A percentile compares a stretch with the other conserved stretches of the same genome.
These are phyloP conservation scores for Corymbia calophylla DNA, from an alignment of 441 rosid species.

Conservation along the genomic window DNA sequence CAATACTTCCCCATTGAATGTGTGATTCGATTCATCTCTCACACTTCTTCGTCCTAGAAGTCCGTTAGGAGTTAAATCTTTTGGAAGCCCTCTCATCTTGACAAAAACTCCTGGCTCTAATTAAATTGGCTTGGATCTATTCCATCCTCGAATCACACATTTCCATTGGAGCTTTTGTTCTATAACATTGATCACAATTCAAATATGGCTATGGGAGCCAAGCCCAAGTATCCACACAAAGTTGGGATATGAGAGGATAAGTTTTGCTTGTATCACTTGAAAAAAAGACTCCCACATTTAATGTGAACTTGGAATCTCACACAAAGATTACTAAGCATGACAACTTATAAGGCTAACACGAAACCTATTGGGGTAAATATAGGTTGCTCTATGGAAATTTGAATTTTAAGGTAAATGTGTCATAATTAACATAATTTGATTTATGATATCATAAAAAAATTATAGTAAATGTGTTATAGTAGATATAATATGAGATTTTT, in stretches of 20 bases:
- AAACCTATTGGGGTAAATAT: background rate
- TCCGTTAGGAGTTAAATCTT: background rate
- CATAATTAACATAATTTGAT: too few species aligned
- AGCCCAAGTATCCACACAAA: background rate
- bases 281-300: background rate
- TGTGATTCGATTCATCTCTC: background rate
- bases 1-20: background rate
- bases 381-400: background rate
- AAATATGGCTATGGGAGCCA: background rate
- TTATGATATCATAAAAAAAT: too few species aligned
- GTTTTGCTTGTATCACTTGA: background rate
- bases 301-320: background rate
- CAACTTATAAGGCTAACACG: background rate
- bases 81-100: background rate
- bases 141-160: background rate
- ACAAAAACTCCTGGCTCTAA: too few species aligned
- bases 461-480: too few species aligned
- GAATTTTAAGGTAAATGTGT: too few species aligned
- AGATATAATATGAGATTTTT: too few species aligned
- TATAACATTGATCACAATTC: background rate
- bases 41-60: rapidly evolving
- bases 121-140: background rate
- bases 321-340: background rate
- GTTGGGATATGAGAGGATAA: background rate
- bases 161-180: rapidly evolving